A percentile compares a stretch with the other conserved stretches of the same genome.
phyloP scores from a whole-genome alignment of 2,329 filamentous ascomycete genomes.

The Neophaeococcomyces mojaviensis region DNA sequence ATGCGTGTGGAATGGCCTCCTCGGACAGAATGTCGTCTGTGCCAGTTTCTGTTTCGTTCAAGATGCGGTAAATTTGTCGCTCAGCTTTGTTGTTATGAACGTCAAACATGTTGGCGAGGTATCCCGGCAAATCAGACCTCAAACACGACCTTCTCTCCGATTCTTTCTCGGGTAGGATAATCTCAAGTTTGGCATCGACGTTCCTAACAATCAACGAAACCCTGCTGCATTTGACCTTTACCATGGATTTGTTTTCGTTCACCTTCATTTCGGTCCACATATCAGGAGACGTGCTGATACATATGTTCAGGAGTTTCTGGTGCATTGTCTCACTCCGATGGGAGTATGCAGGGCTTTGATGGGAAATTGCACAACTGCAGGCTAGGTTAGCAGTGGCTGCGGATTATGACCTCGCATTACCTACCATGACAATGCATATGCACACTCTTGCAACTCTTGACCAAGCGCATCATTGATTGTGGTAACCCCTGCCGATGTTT shows the following conservation, averaged over 20 bases:
- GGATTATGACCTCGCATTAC: neutral
- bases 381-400: neutral
- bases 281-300: conserved; percentile 10
- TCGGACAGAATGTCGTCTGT: conserved; percentile 14
- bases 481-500: conserved; percentile 8
- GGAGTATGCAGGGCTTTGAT: conserved; percentile 13
- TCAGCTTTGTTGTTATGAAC: conserved; percentile 11
- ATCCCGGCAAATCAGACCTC: conserved; percentile 12
- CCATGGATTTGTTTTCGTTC: conserved; percentile 3
- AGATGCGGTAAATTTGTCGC: conserved; percentile 15
- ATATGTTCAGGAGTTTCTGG: conserved; percentile 5
- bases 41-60: conserved; percentile 13
- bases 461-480: conserved; percentile 6
- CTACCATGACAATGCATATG: conserved; percentile 16
- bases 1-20: conserved; percentile 12
- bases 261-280: conserved; percentile 11
- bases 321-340: conserved; percentile 8
- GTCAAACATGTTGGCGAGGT: conserved; percentile 11
- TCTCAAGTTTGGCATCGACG: conserved; percentile 6
- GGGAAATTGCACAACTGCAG: conserved; percentile 13
- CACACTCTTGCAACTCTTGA: conserved; percentile 9
- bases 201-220: conserved; percentile 6
- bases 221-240: conserved; percentile 6
- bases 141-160: conserved; percentile 7
- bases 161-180: conserved; percentile 10